Percentiles rank a stretch among this genome's conserved stretches.
These are phyloP conservation scores for Mortierella sp. DNA, from an alignment of 371 early-diverging fungal species.

Conservation along the genomic window DNA sequence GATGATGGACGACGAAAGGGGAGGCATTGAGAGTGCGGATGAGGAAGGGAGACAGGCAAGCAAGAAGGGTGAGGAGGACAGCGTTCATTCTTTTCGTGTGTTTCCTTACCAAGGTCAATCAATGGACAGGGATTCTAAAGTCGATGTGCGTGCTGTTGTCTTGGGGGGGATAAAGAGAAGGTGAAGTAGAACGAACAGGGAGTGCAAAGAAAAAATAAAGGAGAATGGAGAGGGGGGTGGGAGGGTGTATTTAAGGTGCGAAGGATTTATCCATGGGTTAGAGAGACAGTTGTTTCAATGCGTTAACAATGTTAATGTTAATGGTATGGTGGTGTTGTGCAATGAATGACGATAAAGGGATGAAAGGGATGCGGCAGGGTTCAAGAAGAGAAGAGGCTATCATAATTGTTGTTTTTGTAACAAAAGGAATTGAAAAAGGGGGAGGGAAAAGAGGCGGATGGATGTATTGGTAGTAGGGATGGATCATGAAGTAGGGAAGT, in stretches of 20 bases:
- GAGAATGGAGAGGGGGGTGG: not conserved
- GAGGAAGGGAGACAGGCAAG: not conserved
- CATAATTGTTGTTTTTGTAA: not conserved
- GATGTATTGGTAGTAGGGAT: not conserved
- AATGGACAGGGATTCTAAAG: not conserved
- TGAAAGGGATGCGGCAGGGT: not conserved
- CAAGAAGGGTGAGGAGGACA: not conserved
- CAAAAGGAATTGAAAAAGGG: not conserved
- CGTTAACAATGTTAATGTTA: not conserved
- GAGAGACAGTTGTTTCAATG: not conserved
- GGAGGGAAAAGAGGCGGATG: not conserved
- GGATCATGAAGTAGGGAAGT: not conserved
- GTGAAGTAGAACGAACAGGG: conserved; percentile 2
- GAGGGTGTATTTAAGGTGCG: not conserved
- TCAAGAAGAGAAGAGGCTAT: not conserved
- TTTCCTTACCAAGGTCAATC: not conserved
- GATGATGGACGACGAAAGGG: not conserved
- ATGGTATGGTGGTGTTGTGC: not conserved
- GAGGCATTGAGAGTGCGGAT: not conserved
- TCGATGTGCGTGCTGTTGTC: not conserved
- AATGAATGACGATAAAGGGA: not conserved
- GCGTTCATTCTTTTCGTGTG: not conserved
- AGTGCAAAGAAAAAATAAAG: conserved; percentile 11
- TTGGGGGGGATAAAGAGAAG: not conserved
- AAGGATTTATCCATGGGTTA: too few species aligned